A percentile compares a stretch with the other conserved stretches of the same genome.
Evolutionary conservation across 1,139 yeast genomes (phyloP).

Genomic region (Scheffersomyces insectosa): DNA sequence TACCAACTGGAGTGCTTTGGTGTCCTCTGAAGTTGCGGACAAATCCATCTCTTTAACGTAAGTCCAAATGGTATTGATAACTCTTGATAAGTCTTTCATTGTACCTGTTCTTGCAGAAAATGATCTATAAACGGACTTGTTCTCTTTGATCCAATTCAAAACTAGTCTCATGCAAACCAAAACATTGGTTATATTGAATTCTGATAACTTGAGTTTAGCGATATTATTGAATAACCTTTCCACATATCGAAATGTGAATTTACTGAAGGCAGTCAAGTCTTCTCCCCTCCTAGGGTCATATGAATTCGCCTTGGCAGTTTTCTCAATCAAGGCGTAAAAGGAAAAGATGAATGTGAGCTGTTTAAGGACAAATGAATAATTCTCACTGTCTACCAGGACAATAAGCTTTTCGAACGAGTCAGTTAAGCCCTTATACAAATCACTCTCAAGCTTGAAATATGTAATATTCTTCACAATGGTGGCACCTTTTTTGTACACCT

Average conservation of each 20-base stretch:
- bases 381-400: constrained; percentile 4
- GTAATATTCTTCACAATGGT: constrained; percentile 24
- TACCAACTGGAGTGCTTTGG: constrained; percentile 3
- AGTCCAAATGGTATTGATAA: constrained; percentile 21
- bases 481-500: constrained; percentile 25
- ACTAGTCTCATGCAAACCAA: constrained; percentile 45
- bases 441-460: constrained; percentile 27
- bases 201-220: constrained; percentile 20
- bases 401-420: constrained; percentile 8
- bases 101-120: constrained; percentile 33
- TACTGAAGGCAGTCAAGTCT: constrained; percentile 13
- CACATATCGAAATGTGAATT: constrained; percentile 30
- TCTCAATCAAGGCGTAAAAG: constrained; percentile 17
- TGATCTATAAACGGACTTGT: constrained; percentile 40
- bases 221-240: constrained; percentile 31
- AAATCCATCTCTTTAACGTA: not conserved
- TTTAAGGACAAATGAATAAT: constrained; percentile 15
- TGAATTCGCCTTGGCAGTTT: constrained; percentile 7
- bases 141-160: constrained; percentile 54
- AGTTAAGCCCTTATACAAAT: constrained; percentile 18
- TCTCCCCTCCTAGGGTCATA: constrained; percentile 3
- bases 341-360: constrained; percentile 28
- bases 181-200: constrained; percentile 12
- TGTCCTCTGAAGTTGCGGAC: constrained; percentile 6
- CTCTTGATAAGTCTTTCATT: constrained; percentile 29